Evolutionary conservation across 2,329 filamentous ascomycete species (phyloP), one percentile per base, ranked within the genome.

Genomic region (Leptographium lundbergii): DNA sequence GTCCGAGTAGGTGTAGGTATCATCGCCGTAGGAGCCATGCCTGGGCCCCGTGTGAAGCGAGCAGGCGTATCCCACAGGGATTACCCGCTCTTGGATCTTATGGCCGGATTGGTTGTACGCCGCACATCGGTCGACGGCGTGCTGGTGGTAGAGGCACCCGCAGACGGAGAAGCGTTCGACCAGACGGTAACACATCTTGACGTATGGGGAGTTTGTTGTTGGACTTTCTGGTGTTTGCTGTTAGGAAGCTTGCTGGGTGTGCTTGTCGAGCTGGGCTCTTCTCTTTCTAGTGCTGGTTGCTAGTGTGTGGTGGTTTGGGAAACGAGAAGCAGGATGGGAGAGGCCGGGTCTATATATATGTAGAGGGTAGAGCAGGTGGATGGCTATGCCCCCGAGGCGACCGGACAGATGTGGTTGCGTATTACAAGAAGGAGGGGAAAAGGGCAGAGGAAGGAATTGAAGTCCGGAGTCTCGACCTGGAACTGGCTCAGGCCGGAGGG

Each of bases 131-230:
- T 96, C 91, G 66, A 96, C 80, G 54, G 88, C 85, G 71, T 96
- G 91, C 68, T 86, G 81, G 77, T 92, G 89, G 77, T 96, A 95
- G 66, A 92, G 79, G 74, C 91, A 96, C 63, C 85, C 82, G 79
- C 91, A 96, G 59, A 87, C 88, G 59, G 90, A 85, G 77, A 91
- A 96, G 61, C 89, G 80, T 72, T 96, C 91, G 66, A 92, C 77
- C 62, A 96, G 74, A 74, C 91, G 88, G 69, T 89, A 91, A 69
- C 91, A 96, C 91, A 96, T 95, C 62, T 64, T 77, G 70, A 36
- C 4, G 19, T 48, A 11, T n/a, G 11, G 45, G 22, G 14, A 24
- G 45, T 6, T 47, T 47, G 45, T 14, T 24, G 22, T 22, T 47
- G 45, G 17, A 7, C 19, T 47, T 6, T 47, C 6, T n/a, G 19